Evolutionary conservation across 139 green algal species (phyloP), one percentile per base, ranked within the genome.

Genomic region (Chlamydomonas applanata): DNA sequence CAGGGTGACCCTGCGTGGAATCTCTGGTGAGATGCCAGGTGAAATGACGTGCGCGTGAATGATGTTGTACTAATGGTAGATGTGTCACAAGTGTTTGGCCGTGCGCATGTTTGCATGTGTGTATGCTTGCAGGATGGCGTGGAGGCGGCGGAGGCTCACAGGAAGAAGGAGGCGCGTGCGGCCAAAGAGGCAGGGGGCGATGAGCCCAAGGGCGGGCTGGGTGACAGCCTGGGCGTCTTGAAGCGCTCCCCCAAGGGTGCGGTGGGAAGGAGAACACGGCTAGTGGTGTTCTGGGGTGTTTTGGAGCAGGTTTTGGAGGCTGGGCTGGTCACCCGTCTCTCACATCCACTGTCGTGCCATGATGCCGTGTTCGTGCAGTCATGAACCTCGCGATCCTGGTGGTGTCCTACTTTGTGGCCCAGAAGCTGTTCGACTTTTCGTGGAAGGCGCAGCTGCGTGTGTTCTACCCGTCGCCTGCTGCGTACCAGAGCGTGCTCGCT

Each of bases 361-460:
- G n/a, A n/a, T n/a, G n/a, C n/a, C n/a, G n/a, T n/a, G n/a, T n/a
- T n/a, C n/a, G n/a, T 49, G 40, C 40, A 66, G 74, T 74, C 33
- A 22, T 53, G 17, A 92, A 88, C 74, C 83, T 95, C 53, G 89
- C 86, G 16, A 56, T 92, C 64, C 75, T 95, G 53, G 90, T 95
- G 9, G 76, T 93, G 13, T 76, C 73, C 24, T 95, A 94, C 78
- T 86, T 88, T 46, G 83, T 94, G 44, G 78, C 72, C 72, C 86
- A 92, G 78, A 84, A 90, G 33, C 83, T 95, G 40, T 95, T 97
- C 80, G 90, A 97, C 74, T 92, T 95, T 83, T 87, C 91, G 0
- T 97, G 91, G 91, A 97, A 97, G 82, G 90, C 87, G 7, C 85
- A 93, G 79, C 83, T 97, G 81, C 85, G 90, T 16, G 76, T 88